Evolutionary conservation across 352 stramenopile species (phyloP).

Genomic region (Globisporangium parvum): DNA sequence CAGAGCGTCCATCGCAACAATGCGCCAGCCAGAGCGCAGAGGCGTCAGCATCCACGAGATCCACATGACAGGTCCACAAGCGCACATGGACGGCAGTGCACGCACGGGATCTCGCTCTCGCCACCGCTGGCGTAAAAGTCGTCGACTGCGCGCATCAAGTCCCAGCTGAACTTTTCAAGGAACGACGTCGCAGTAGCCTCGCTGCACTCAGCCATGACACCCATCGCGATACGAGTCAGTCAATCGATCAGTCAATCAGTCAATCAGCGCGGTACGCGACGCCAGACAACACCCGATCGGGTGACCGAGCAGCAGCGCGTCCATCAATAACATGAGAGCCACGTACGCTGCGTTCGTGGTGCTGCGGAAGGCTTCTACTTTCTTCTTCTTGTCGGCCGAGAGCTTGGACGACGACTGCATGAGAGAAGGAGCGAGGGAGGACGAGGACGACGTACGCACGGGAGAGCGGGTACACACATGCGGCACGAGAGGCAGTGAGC

Average conservation of each 20-base stretch:
- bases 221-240: background rate
- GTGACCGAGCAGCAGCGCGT: too few relatives aligned
- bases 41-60: background rate
- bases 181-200: constrained; percentile 69
- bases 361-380: constrained; percentile 63
- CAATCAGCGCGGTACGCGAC: background rate
- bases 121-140: constrained; percentile 71
- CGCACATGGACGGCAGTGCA: constrained; percentile 14
- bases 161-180: constrained; percentile 75
- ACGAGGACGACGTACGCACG: too few relatives aligned
- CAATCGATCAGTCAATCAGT: background rate
- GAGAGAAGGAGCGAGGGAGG: background rate
- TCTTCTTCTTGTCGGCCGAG: constrained; percentile 62
- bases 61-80: background rate
- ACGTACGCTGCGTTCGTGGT: constrained; percentile 70
- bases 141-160: constrained; percentile 70
- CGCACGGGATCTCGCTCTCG: constrained; percentile 17
- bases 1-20: background rate
- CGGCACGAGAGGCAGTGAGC: background rate
- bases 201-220: constrained; percentile 17
- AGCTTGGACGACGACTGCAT: constrained; percentile 32
- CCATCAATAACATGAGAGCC: background rate
- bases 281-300: background rate
- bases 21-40: background rate
- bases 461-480: background rate